Evolutionary conservation across 768 basidiomycete genomes (phyloP).

Genomic region (Tephrocybe sp.): DNA sequence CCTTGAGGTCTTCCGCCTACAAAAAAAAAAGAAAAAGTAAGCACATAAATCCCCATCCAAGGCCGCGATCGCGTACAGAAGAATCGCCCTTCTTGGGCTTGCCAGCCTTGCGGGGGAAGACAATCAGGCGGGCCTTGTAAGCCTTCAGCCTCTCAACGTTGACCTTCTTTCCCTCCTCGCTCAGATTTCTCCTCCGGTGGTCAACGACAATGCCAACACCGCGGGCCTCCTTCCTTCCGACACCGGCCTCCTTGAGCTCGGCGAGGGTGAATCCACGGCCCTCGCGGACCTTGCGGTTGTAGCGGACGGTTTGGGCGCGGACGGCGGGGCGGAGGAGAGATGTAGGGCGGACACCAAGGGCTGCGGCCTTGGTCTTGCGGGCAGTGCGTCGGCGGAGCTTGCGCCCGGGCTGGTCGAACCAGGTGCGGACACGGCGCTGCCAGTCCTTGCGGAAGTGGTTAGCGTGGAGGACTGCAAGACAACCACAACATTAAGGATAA

Average conservation of each 20-base stretch:
- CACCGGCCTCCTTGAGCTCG: slow-evolving; percentile 95
- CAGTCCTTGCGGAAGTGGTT: slow-evolving; percentile 99
- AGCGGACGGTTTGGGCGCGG: slow-evolving; percentile 93
- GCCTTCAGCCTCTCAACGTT: slow-evolving; percentile 94
- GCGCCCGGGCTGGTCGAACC: slow-evolving; percentile 99
- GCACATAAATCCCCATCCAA: neutral
- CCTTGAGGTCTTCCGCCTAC: slow-evolving; percentile 82
- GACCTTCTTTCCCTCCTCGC: slow-evolving; percentile 93
- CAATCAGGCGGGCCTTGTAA: slow-evolving; percentile 90
- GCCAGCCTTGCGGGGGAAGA: slow-evolving; percentile 94
- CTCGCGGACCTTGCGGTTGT: slow-evolving; percentile 97
- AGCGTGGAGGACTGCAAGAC: slow-evolving; percentile 86
- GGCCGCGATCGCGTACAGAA: slow-evolving; percentile 53
- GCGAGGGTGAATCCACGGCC: slow-evolving; percentile 94
- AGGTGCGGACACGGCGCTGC: slow-evolving; percentile 94
- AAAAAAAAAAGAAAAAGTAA: neutral
- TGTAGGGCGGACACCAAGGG: slow-evolving; percentile 90
- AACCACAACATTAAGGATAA: too few relatives aligned
- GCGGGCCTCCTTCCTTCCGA: slow-evolving; percentile 90
- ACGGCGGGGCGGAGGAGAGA: slow-evolving; percentile 95
- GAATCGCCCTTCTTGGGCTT: slow-evolving; percentile 98
- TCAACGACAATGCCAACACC: slow-evolving; percentile 95
- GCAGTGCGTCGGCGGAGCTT: slow-evolving; percentile 94
- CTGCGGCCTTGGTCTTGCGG: slow-evolving; percentile 87
- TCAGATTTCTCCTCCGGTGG: slow-evolving; percentile 94